Base-by-base conservation (phyloP, 306 rosid genomes). In the Calophaca sinica region DNA sequence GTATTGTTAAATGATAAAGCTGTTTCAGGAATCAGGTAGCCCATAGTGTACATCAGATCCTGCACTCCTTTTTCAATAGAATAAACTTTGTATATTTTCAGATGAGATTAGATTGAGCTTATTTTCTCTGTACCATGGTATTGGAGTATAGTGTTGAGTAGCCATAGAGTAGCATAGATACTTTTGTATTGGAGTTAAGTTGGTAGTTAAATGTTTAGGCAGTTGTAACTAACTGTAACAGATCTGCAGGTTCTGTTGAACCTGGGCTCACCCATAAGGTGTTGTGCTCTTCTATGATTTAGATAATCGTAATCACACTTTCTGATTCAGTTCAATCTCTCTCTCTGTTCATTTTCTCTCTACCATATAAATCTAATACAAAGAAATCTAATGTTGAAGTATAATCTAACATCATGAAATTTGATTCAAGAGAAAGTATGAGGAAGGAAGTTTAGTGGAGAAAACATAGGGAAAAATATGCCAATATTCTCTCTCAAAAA, bases 91-190 rank as follows among this genome's bases (percentile, higher is more conserved):
- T 11, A 35, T 3, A 36, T 35, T 12, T 35, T 58, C 39, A 20
- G 1, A 20, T 20, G 26, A n/a, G 10, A 60, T 33, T 35, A 60
- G 66, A 35, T 35, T 6, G 45, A 60, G 11, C 66, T n/a, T 49
- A 39, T 20, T 20, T 62, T 62, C 32, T 62, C 49, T 38, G 9
- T 41, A 8, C 50, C 48, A 15, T 62, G 12, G 49, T 62, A 42
- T 62, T 62, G 12, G 32, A 62, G n/a, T 14, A 42, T 42, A 38
- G 68, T 15, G 49, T 38, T 62, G 32, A 62, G 32, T 14, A 38
- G 49, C 31, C 12, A 26, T 14, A 62, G 68, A 62, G 68, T 62
- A 62, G 32, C 49, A 62, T 13, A 62, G 68, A 62, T 41, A 39
- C 8, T 62, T 38, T 5, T 3, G 32, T 7, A 62, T 39, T 39